Evolutionary conservation across 176 grass and related monocot species (phyloP).

Genomic region (Avena eriantha): DNA sequence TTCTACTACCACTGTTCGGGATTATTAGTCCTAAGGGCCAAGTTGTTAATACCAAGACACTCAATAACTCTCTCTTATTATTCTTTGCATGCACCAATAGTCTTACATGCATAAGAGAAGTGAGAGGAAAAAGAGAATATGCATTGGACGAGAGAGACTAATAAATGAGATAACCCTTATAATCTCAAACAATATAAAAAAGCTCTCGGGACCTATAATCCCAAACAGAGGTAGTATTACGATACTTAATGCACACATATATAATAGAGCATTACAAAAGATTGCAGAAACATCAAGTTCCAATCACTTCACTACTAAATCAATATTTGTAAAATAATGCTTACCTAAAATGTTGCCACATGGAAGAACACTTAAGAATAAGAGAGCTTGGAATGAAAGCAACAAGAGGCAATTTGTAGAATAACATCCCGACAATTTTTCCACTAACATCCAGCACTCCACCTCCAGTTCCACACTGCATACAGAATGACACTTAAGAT

Average conservation of each 20-base stretch:
- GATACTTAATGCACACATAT: neutral
- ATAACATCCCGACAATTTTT: neutral
- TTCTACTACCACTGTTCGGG: too few relatives aligned
- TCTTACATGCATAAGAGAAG: too few relatives aligned
- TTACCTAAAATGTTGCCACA: neutral
- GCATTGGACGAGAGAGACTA: too few relatives aligned
- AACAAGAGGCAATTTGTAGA: neutral
- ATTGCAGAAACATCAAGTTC: neutral
- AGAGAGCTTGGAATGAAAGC: slow-evolving; percentile 13
- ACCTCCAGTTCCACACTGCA: slow-evolving; percentile 9
- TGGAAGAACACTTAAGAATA: neutral
- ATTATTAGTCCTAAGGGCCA: too few relatives aligned
- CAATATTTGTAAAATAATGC: neutral
- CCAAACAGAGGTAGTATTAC: too few relatives aligned
- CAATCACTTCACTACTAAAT: neutral
- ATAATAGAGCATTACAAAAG: neutral
- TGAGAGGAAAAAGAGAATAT: too few relatives aligned
- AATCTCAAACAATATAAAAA: too few relatives aligned
- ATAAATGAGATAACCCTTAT: too few relatives aligned
- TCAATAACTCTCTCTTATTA: too few relatives aligned
- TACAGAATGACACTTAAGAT: neutral
- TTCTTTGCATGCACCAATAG: too few relatives aligned
- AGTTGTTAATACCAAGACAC: too few relatives aligned
- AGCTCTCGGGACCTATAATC: too few relatives aligned
- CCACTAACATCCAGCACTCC: neutral